These are phyloP conservation scores for Geotrichum candidum DNA, from an alignment of 1,139 yeast species.

Conservation along the genomic window DNA sequence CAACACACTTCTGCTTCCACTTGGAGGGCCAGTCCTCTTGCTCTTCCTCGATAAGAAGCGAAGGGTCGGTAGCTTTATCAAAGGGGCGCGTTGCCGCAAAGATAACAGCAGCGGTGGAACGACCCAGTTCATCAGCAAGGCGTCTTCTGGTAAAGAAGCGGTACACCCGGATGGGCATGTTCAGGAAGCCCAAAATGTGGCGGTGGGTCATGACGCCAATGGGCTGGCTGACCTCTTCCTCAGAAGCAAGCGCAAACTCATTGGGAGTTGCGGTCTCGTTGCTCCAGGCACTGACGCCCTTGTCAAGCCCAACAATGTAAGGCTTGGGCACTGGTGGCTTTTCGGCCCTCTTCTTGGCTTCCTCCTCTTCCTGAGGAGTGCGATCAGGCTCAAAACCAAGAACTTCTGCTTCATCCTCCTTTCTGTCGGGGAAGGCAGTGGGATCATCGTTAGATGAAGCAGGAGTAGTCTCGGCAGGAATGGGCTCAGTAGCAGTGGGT, in stretches of 20 bases:
- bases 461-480: conserved; percentile 9
- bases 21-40: conserved; percentile 73
- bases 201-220: conserved; percentile 67
- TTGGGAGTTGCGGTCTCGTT: conserved; percentile 51
- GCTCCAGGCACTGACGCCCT: conserved; percentile 28
- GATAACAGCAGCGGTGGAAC: conserved; percentile 54
- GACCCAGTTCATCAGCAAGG: conserved; percentile 67
- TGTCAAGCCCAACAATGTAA: conserved; percentile 53
- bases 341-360: conserved; percentile 29
- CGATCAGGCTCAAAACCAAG: conserved; percentile 22
- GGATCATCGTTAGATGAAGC: conserved; percentile 17
- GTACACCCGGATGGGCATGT: conserved; percentile 68
- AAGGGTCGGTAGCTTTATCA: conserved; percentile 46
- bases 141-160: conserved; percentile 70
- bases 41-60: conserved; percentile 64
- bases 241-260: conserved; percentile 42
- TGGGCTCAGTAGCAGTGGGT: not conserved
- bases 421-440: conserved; percentile 25
- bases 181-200: conserved; percentile 69
- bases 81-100: conserved; percentile 51
- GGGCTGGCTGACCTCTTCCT: conserved; percentile 43
- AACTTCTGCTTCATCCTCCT: conserved; percentile 23
- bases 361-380: conserved; percentile 19
- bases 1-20: conserved; percentile 72
- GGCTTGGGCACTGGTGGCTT: conserved; percentile 45